Evolutionary conservation across 2,329 filamentous ascomycete species (phyloP), one percentile per base, ranked within the genome.

Genomic region (Colletotrichum tabaci): DNA sequence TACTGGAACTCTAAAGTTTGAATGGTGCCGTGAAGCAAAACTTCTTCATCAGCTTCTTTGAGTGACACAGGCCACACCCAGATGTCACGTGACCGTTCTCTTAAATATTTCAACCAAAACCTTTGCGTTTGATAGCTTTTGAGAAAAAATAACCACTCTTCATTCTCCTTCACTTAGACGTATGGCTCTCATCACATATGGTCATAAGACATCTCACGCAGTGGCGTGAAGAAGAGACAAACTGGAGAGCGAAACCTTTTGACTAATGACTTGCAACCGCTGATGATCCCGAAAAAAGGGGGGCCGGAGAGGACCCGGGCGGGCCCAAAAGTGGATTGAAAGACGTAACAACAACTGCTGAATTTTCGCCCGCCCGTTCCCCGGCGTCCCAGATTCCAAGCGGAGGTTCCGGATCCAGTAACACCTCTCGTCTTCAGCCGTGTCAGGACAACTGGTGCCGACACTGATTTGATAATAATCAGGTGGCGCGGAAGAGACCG

Each of bases 311-410:
- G 38, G 44, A 21, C 53, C 57, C 42, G 35, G 61, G 70, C 70
- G 70, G 66, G 70, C 61, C 30, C 47, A 61, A 62, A 56, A 73
- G 71, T 73, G 67, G 71, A 71, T 73, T 63, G 53, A 30, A 71
- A 71, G 62, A 73, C 71, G 71, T 73, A 73, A 73, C 67, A 67
- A 56, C 40, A 71, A 73, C 63, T 70, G 62, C 67, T 67, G 71
- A 73, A 23, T 67, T 73, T 73, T 71, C 67, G 53, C 44, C 62
- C 42, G 63, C 53, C 30, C 30, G 30, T 35, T 35, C 30, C 30
- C 30, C 30, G 30, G 9, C 53, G 42, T 49, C 50, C 58, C n/a
- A 63, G 50, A 62, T 38, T 23, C 30, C 18, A 15, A 67, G 67
- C 71, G 71, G 71, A 73, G 71, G 53, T 71, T 63, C 71, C 71